Evolutionary conservation across 306 rosid species (phyloP), one percentile per base, ranked within the genome.

Genomic region (Cucurbita moschata): DNA sequence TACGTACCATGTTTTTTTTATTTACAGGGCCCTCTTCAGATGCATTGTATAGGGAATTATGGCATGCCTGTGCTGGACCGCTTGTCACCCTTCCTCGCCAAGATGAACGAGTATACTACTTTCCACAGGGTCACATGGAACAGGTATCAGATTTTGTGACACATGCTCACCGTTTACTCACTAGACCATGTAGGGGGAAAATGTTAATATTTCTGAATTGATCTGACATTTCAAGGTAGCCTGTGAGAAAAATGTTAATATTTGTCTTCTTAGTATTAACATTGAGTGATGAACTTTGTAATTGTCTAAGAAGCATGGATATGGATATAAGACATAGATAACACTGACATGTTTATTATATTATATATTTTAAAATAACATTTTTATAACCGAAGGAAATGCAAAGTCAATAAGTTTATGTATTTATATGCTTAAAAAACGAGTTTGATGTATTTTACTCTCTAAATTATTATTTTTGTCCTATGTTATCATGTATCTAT

Each of bases 41-140:
- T 87, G 98, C 88, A 64, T 80, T 93, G 75, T 93, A 82, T 87
- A 93, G 83, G 92, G 97, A 93, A 85, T 76, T 93, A 80, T 93
- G 98, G 98, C 94, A 90, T 86, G 94, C 97, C n/a, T 93, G 98
- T 84, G 98, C 98, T 58, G 98, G 98, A 26, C 98, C 98, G 68
- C 98, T 93, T 73, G 98, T 93, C 78, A 86, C 90, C 78, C 96
- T 93, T 81, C 98, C 98, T 30, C 83, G 86, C 54, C 88, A 93
- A 90, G 88, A 87, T 77, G 94, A 88, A 84, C 89, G 94, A 75
- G 98, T 93, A 49, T 93, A 90, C 80, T 93, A 93, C 84, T 93
- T 88, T 78, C 98, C 96, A 4, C 98, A 93, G 84, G 98, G 98
- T 83, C 98, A 93, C 58, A 93, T 93, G 98, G 98, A 93, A 82